These are phyloP conservation scores for Neolecta irregularis DNA, from an alignment of 1,139 yeast species.

Conservation along the genomic window DNA sequence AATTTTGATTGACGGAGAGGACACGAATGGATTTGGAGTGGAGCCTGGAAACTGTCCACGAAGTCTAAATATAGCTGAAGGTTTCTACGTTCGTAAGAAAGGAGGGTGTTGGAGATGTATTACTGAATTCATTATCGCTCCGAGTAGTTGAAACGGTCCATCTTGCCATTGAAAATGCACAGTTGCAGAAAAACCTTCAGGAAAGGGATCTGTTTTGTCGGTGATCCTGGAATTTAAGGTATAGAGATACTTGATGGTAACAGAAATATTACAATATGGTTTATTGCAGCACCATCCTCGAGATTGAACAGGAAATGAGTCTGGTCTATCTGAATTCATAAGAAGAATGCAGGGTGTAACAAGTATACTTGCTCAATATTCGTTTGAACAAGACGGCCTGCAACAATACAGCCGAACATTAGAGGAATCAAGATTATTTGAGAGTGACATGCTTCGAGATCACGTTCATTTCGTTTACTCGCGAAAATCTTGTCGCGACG, in stretches of 20 bases:
- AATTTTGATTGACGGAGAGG: slow-evolving; percentile 26
- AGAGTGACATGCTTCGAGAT: too few relatives aligned
- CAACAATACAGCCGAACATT: too few relatives aligned
- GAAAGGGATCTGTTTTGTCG: slow-evolving; percentile 16
- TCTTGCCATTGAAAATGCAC: slow-evolving; percentile 78
- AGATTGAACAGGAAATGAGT: slow-evolving; percentile 48
- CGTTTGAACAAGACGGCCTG: slow-evolving; percentile 24
- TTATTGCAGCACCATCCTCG: slow-evolving; percentile 46
- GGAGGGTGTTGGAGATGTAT: neutral
- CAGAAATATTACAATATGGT: slow-evolving; percentile 61
- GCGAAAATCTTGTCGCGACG: too few relatives aligned
- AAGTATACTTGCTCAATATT: slow-evolving; percentile 28
- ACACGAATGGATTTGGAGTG: slow-evolving; percentile 23
- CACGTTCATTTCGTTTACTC: too few relatives aligned
- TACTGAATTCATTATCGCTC: slow-evolving; percentile 25
- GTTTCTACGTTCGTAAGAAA: slow-evolving; percentile 50
- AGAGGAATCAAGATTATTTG: neutral
- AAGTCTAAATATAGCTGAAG: slow-evolving; percentile 80
- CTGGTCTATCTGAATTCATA: slow-evolving; percentile 31
- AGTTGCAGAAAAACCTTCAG: slow-evolving; percentile 52
- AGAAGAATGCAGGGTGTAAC: neutral
- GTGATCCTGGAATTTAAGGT: neutral
- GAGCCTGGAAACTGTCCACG: too few relatives aligned
- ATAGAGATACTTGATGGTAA: slow-evolving; percentile 46
- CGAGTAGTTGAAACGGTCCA: slow-evolving; percentile 62